These are phyloP conservation scores for Akanthomyces lecanii DNA, from an alignment of 2,329 filamentous ascomycete genomes.

Conservation along the genomic window DNA sequence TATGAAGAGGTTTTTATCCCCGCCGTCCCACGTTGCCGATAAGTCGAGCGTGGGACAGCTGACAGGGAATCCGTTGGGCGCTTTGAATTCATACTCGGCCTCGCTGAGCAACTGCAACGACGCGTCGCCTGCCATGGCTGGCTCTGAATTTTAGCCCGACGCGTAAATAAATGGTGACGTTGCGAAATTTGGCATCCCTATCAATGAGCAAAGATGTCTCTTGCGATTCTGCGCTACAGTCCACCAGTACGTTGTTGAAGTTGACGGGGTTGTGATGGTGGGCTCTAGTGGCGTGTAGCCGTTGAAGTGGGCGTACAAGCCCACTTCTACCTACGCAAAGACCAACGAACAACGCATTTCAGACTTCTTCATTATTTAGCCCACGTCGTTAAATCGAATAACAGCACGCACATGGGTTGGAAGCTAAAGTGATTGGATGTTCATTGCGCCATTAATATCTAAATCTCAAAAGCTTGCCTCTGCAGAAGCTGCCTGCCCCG, in stretches of 20 bases:
- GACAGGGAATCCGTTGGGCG: conserved; percentile 56
- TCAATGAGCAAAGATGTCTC: background rate
- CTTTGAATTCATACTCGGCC: conserved; percentile 52
- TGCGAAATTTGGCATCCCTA: background rate
- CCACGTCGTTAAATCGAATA: background rate
- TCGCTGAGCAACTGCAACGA: conserved; percentile 50
- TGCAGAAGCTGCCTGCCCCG: conserved; percentile 4
- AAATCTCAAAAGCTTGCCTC: conserved; percentile 16
- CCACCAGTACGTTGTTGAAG: background rate
- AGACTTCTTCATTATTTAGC: too few species aligned
- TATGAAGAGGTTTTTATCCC: conserved; percentile 65
- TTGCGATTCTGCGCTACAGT: background rate
- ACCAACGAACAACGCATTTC: background rate
- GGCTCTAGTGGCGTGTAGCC: background rate
- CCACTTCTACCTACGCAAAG: background rate
- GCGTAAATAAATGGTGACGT: background rate
- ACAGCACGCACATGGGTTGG: background rate
- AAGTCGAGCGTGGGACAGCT: conserved; percentile 86
- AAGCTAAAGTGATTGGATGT: background rate
- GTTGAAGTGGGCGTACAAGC: conserved; percentile 2
- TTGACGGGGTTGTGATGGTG: background rate
- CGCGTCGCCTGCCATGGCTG: conserved; percentile 26
- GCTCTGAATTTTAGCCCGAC: background rate
- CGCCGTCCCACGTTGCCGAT: conserved; percentile 64
- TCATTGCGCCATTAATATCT: conserved; percentile 20